Conservation (phyloP, 2,329 filamentous ascomycete species). For the Rhytidhysteron rufulum region DNA sequence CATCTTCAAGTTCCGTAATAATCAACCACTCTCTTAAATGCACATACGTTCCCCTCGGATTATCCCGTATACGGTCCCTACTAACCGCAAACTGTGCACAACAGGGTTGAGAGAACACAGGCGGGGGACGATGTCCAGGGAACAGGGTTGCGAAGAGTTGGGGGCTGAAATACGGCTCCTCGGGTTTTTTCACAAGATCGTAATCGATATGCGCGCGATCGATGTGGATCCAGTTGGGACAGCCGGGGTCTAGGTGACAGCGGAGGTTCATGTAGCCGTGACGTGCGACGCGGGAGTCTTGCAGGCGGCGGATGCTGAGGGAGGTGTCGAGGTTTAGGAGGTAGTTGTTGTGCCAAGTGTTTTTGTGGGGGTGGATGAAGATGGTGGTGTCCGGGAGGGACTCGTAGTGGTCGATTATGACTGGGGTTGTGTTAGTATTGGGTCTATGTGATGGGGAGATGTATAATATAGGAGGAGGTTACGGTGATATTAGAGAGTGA, state of each 20-base stretch:
- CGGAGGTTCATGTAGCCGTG: slow-evolving; percentile 59
- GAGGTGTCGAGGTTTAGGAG: slow-evolving; percentile 49
- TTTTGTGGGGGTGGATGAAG: slow-evolving; percentile 55
- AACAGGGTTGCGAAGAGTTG: slow-evolving; percentile 40
- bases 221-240: slow-evolving; percentile 55
- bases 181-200: slow-evolving; percentile 36
- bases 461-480: neutral
- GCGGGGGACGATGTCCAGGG: slow-evolving; percentile 35
- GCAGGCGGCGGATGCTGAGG: slow-evolving; percentile 50
- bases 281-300: slow-evolving; percentile 47
- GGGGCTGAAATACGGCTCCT: slow-evolving; percentile 33
- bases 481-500: neutral
- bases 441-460: neutral
- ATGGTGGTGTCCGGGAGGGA: slow-evolving; percentile 55
- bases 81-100: slow-evolving; percentile 56
- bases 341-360: slow-evolving; percentile 59
- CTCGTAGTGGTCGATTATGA: slow-evolving; percentile 62
- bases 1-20: slow-evolving; percentile 33
- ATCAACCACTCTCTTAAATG: slow-evolving; percentile 53
- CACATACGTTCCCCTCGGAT: slow-evolving; percentile 49
- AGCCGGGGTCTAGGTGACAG: slow-evolving; percentile 56
- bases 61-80: slow-evolving; percentile 45
- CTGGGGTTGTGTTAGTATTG: slow-evolving; percentile 49
- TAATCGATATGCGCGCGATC: slow-evolving; percentile 37
- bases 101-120: slow-evolving; percentile 44